These are phyloP conservation scores for Populus ilicifolia DNA, from an alignment of 345 rosid species.

Conservation along the genomic window DNA sequence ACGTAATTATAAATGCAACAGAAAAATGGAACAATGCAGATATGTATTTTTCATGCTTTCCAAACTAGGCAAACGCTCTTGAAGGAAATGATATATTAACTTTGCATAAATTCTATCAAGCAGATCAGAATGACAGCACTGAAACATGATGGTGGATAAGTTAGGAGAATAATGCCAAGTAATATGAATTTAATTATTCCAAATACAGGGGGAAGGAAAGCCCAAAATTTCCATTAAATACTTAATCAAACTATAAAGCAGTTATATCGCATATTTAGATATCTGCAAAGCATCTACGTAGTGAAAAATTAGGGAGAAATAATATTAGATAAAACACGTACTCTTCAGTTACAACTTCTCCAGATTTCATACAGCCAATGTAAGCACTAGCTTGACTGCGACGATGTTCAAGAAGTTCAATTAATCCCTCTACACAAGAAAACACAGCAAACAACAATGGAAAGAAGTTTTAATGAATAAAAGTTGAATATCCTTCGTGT, in stretches of 20 bases:
- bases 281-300: neutral
- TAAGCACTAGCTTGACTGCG: conserved; percentile 74
- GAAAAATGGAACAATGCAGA: neutral
- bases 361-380: conserved; percentile 97
- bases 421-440: conserved; percentile 57
- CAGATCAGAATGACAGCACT: neutral
- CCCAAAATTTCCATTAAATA: neutral
- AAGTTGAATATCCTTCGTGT: conserved; percentile 1
- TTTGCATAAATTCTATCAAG: neutral
- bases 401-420: conserved; percentile 62
- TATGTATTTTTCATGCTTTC: neutral
- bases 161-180: neutral
- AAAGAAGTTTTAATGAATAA: neutral
- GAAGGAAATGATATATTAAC: neutral
- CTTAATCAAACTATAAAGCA: neutral
- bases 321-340: conserved; percentile 31
- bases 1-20: neutral
- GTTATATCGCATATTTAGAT: neutral
- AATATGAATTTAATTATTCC: neutral
- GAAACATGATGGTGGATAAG: neutral
- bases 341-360: conserved; percentile 76
- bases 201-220: neutral
- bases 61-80: neutral
- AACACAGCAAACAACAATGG: conserved; percentile 9
- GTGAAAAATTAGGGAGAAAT: conserved; percentile 2